Conservation (phyloP, 2,329 filamentous ascomycete genomes). For the Trichoderma endophyticum region DNA sequence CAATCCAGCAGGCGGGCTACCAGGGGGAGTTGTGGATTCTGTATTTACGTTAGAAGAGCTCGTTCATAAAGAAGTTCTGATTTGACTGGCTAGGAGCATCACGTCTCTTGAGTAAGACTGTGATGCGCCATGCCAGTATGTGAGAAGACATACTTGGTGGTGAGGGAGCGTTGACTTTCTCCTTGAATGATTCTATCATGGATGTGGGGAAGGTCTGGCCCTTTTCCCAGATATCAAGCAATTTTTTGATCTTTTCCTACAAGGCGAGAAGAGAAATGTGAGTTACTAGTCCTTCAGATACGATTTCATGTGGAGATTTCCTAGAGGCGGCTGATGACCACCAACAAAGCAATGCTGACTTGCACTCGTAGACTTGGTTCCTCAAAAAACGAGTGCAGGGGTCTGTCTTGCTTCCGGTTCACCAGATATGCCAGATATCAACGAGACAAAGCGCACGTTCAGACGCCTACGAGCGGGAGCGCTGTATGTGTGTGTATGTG, state of each 20-base stretch:
- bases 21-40: slow-evolving; percentile 73
- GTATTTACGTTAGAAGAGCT: slow-evolving; percentile 40
- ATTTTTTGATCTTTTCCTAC: slow-evolving; percentile 91
- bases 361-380: not conserved
- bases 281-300: slow-evolving; percentile 32
- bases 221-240: slow-evolving; percentile 97
- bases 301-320: slow-evolving; percentile 18
- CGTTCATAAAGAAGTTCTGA: not conserved
- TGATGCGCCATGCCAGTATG: not conserved
- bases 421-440: slow-evolving; percentile 8
- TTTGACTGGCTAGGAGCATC: not conserved
- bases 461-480: slow-evolving; percentile 19
- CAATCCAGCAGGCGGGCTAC: slow-evolving; percentile 52
- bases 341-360: slow-evolving; percentile 25
- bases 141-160: slow-evolving; percentile 60
- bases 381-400: not conserved
- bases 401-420: not conserved
- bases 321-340: slow-evolving; percentile 23
- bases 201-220: slow-evolving; percentile 81
- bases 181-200: slow-evolving; percentile 79
- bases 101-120: not conserved
- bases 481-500: not conserved
- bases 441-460: slow-evolving; percentile 7
- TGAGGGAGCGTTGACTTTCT: slow-evolving; percentile 64
- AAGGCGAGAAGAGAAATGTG: slow-evolving; percentile 42